Evolutionary conservation across 176 grass and related monocot genomes (phyloP), one percentile per base, ranked within the genome.

Genomic region (Musa itinerans): DNA sequence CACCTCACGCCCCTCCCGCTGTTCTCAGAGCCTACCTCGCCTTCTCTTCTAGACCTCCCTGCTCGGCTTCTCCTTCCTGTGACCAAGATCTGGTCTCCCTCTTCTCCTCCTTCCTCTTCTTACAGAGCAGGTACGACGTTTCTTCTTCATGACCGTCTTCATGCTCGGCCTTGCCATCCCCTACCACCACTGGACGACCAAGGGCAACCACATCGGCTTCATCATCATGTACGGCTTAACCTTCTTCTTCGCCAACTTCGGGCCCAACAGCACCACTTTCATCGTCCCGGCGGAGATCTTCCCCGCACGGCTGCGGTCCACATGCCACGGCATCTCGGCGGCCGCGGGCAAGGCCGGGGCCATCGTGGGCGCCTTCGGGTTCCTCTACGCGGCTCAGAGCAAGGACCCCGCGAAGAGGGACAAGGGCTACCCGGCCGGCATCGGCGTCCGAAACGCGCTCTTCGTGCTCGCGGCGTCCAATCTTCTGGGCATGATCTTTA

Each of bases 191-290:
- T 89, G 87, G 87, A 87, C 82, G 11, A 76, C 78, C 54, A 1
- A 85, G 0, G 87, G 82, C 10, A 21, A 93, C 66, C 87, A 87
- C 21, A 49, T 76, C 21, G 85, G 71, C 54, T 92, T 92, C 63
- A 25, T 85, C 25, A 13, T 89, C 50, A 73, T 87, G 74, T 93
- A 93, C 67, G 85, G 57, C 0, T 58, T 93, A 61, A 89, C 90
- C 26, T 93, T 93, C 84, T 91, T 96, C 79, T 96, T 96, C 72
- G 92, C 92, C 53, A 96, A 91, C 83, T 96, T 96, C 76, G 92
- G 92, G 61, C 88, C 92, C 3, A 96, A 96, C 78, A 68, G 73
- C 0, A 96, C 92, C 3, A 91, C 92, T 1, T 96, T 96, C 82
- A 87, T 96, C 76, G 74, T 91, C 25, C 92, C 92, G 12, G 92